Base-by-base conservation (phyloP, 306 rosid species). In the Nissolia schottii region DNA sequence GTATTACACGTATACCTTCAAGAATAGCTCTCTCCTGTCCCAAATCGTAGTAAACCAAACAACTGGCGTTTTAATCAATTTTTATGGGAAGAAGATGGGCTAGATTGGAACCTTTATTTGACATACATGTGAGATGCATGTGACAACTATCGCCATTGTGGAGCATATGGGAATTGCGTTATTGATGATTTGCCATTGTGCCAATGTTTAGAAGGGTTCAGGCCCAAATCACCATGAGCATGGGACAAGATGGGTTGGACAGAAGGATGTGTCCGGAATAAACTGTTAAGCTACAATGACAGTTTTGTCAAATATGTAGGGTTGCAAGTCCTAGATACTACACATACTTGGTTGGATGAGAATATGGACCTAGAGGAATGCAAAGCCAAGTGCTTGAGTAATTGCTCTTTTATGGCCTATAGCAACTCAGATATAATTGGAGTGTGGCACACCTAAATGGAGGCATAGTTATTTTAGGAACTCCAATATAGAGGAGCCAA, bases 251-350 rank as follows among this genome's bases (percentile, higher is more conserved):
- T 31, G 46, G 55, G 29, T 0, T 80, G 76, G 76, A 0, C 23
- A 0, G 1, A 50, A 8, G 84, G 84, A 15, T 80, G 83, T 79
- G 66, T 19, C 1, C 25, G 60, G 7, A 50, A 46, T 1, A 6
- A 8, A 9, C 7, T 31, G 19, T 28, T 67, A 29, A 73, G 13
- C 18, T 58, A 76, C 76, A 37, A 0, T 2, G 14, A 25, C 0
- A 9, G 35, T 14, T n/a, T 0, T 0, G 4, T 13, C 8, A 4
- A 1, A 9, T n/a, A n/a, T n/a, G n/a, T n/a, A n/a, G 22, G 29
- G 3, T 14, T 79, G 75, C 73, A 79, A 67, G 31, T 79, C 7
- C 83, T 76, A 5, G 83, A 73, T 40, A 73, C 83, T 58, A 3
- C 16, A 38, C 0, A 18, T 27, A 57, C 75, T 2, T 3, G 0